phyloP scores from a whole-genome alignment of 352 stramenopile species.

The Peronosclerospora sorghi region DNA sequence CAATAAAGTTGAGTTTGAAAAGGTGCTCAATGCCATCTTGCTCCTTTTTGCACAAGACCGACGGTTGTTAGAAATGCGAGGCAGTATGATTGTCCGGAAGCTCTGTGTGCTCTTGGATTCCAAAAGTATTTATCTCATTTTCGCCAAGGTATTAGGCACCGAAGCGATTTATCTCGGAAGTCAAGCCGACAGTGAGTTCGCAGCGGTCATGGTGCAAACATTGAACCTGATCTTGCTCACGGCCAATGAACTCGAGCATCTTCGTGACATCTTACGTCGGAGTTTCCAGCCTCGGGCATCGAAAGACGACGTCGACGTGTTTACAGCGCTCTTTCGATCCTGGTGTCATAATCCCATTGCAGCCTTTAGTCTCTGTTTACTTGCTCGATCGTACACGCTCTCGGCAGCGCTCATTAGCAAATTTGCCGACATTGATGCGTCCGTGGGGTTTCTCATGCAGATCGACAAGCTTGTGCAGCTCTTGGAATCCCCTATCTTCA shows the following conservation, averaged over 20 bases:
- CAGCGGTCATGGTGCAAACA: slow-evolving; percentile 98
- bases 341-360: slow-evolving; percentile 98
- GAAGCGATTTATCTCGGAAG: slow-evolving; percentile 36
- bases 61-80: slow-evolving; percentile 87
- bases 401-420: slow-evolving; percentile 93
- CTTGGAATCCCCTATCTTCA: slow-evolving; percentile 98
- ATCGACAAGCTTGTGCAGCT: slow-evolving; percentile 99
- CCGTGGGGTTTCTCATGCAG: slow-evolving; percentile 98
- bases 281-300: slow-evolving; percentile 64
- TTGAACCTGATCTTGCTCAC: slow-evolving; percentile 99
- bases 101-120: slow-evolving; percentile 96
- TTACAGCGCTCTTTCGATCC: slow-evolving; percentile 76
- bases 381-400: slow-evolving; percentile 96
- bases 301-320: slow-evolving; percentile 71
- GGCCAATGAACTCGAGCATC: slow-evolving; percentile 91
- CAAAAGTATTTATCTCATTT: slow-evolving; percentile 96
- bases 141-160: slow-evolving; percentile 90
- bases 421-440: slow-evolving; percentile 95
- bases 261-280: slow-evolving; percentile 65
- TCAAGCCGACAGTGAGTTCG: slow-evolving; percentile 88
- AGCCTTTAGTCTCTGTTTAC: slow-evolving; percentile 95
- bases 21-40: slow-evolving; percentile 91
- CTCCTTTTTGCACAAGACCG: slow-evolving; percentile 89
- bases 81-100: slow-evolving; percentile 97
- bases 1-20: slow-evolving; percentile 88